Conservation (phyloP, 2,329 filamentous ascomycete genomes). For the Diaporthe citri region DNA sequence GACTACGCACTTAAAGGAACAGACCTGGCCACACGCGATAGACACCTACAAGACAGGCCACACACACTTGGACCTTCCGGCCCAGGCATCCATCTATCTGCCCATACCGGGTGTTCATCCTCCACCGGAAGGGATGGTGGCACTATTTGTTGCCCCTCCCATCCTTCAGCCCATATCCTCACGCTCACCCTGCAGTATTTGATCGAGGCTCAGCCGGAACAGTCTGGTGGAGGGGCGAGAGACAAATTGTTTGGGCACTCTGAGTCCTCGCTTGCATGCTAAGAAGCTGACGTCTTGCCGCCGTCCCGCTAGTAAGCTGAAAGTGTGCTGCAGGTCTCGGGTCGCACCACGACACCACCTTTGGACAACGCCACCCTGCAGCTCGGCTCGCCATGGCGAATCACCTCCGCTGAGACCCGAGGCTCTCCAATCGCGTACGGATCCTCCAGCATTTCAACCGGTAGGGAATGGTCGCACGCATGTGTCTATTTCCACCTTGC, state of each 20-base stretch:
- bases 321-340: neutral
- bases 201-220: neutral
- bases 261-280: neutral
- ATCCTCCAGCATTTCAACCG: neutral
- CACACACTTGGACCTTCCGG: neutral
- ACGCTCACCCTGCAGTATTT: neutral
- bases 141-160: neutral
- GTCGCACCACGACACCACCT: neutral
- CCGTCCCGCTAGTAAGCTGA: neutral
- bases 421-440: neutral
- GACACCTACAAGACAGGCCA: neutral
- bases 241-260: neutral
- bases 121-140: neutral
- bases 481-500: neutral
- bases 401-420: neutral
- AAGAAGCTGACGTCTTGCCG: neutral
- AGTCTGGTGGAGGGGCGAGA: neutral
- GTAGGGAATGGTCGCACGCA: neutral
- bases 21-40: neutral
- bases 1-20: neutral
- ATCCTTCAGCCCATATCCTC: neutral
- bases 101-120: neutral
- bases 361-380: neutral
- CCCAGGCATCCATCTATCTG: neutral
- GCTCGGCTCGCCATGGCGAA: neutral